Base-by-base conservation (phyloP, 306 rosid species). In the Dalbergia cochinchinensis region DNA sequence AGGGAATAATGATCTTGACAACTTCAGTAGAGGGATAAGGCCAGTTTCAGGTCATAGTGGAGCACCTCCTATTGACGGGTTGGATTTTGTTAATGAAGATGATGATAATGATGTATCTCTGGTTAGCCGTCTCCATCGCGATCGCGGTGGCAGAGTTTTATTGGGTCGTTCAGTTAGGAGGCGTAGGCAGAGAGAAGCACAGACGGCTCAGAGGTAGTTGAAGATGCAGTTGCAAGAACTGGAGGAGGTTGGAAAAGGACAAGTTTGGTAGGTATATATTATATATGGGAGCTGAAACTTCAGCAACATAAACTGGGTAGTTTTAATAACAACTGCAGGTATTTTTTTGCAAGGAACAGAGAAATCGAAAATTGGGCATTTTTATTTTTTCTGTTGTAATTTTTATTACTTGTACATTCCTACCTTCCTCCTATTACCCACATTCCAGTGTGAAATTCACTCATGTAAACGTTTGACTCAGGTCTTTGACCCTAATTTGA, bases 161-260 rank as follows among this genome's bases (percentile, higher is more conserved):
- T 74, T 90, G 83, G 92, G 88, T 33, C 96, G 94, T 11, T 90
- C 99, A 0, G 90, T 92, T 31, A 87, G 99, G 87, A 93, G 99
- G 80, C 92, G 89, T 2, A 89, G 92, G 60, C 90, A 85, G 44
- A 90, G 99, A 82, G 94, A 90, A 48, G 78, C 79, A 44, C 85
- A 59, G 26, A 58, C 65, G 16, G 85, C 80, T 62, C 6, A 74
- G 41, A 41, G 81, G 48, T 85, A 74, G 90, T 67, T 82, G 66
- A 71, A 69, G 41, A 42, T 69, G 57, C 16, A 50, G 69, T 15
- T 42, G 78, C 83, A 54, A 63, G 68, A 4, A 37, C 7, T 1
- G 1, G 83, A 76, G 89, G 88, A 81, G 89, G 90, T 83, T 86
- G 96, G 90, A 80, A 72, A 82, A 79, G 84, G 84, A 71, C 82